These are phyloP conservation scores for Chenopodium suecicum DNA, from an alignment of 148 eudicot species.

Conservation along the genomic window DNA sequence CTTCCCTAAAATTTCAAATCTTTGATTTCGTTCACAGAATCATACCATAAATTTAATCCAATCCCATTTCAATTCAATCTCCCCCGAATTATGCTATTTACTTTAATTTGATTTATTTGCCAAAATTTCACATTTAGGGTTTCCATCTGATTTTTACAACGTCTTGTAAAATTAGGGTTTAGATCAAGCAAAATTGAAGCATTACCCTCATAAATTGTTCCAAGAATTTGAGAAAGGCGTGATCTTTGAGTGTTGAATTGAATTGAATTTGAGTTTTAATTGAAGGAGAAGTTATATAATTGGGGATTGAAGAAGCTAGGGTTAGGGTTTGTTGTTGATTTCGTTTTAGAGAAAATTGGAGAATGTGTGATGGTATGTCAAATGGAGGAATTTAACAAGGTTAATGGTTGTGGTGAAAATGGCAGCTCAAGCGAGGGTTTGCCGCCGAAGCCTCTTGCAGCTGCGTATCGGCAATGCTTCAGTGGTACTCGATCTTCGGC, in stretches of 20 bases:
- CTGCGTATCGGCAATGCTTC: slow-evolving; percentile 42
- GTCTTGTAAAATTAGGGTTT: slow-evolving; percentile 6
- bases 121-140: not conserved
- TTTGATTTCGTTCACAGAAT: slow-evolving; percentile 1
- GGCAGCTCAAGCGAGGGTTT: slow-evolving; percentile 47
- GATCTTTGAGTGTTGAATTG: not conserved
- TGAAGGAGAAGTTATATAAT: not conserved
- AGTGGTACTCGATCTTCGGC: slow-evolving; percentile 26
- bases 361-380: slow-evolving; percentile 41
- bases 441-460: slow-evolving; percentile 59
- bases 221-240: not conserved
- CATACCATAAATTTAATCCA: not conserved
- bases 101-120: not conserved
- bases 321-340: slow-evolving; percentile 24
- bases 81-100: not conserved
- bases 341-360: slow-evolving; percentile 1
- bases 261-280: not conserved
- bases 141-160: not conserved
- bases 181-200: slow-evolving; percentile 11
- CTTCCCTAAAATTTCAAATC: slow-evolving; percentile 8
- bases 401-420: slow-evolving; percentile 38
- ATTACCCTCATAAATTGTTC: not conserved
- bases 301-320: slow-evolving; percentile 12
- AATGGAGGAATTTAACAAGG: slow-evolving; percentile 60
- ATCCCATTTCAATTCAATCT: slow-evolving; percentile 5